Evolutionary conservation across 1,139 yeast species (phyloP), one percentile per base, ranked within the genome.

Genomic region (Kodamaea derodonti): DNA sequence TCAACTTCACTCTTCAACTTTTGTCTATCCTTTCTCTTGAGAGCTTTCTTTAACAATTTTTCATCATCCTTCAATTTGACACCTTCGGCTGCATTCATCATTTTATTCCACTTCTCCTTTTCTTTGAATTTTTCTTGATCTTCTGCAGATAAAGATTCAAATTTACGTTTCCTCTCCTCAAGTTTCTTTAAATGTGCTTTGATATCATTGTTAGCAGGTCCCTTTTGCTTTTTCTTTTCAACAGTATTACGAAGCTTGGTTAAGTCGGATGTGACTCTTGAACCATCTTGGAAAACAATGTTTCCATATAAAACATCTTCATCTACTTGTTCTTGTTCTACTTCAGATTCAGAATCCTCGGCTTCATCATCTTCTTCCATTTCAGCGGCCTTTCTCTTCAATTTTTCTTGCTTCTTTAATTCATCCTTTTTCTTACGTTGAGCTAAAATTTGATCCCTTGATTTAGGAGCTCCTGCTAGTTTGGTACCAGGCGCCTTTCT

Each of bases 401-500:
- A 50, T 41, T 42, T 51, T 37, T 49, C 59, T 43, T 49, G 44
- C 32, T 55, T 61, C 37, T 66, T 63, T 44, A 66, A 49, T 56
- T 75, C 65, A 14, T 63, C 69, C 45, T 62, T 68, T 35, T 56
- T 56, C 45, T 67, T 69, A 31, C 75, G 59, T 42, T 75, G 88
- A 34, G 74, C 84, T 41, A 84, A 60, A 32, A 84, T 82, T 39
- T 83, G 86, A 43, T 83, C 88, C 54, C 94, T 71, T 3, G 90
- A 81, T 40, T 81, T 74, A 10, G 94, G 92, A 0, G 95, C 94
- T 18, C 95, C 95, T 4, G 74, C 69, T 12, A 72, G 79, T 30
- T 78, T 82, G 0, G 92, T 66, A 1, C 97, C 97, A 1, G 94
- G 94, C 0, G 97, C 98, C 52, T 84, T 90, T 52, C 99, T 78